These are phyloP conservation scores for Colletotrichum tanaceti DNA, from an alignment of 2,329 filamentous ascomycete genomes.

Conservation along the genomic window DNA sequence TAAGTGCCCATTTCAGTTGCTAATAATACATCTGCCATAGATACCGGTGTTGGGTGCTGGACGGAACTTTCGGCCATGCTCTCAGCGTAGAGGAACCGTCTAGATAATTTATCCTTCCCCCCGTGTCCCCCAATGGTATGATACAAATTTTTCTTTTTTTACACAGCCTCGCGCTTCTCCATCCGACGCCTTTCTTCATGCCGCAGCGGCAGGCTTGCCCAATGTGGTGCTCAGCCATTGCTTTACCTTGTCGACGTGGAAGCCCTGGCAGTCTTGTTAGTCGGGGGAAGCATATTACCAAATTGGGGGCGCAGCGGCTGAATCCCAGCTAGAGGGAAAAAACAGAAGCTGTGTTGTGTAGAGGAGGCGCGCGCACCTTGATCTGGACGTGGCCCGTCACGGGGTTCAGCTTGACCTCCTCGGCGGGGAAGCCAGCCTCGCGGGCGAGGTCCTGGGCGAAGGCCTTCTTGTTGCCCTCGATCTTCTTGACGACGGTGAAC, in stretches of 20 bases:
- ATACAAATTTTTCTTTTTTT: conserved; percentile 24
- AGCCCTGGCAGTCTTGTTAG: conserved; percentile 27
- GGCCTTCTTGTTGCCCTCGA: conserved; percentile 76
- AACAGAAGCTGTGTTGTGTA: too few species aligned
- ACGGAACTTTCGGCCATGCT: background rate
- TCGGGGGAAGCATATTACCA: too few species aligned
- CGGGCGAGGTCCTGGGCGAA: conserved; percentile 73
- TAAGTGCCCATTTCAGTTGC: background rate
- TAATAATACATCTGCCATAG: conserved; percentile 19
- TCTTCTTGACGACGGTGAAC: conserved; percentile 80
- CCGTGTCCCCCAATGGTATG: conserved; percentile 4
- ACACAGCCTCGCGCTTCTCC: conserved; percentile 6
- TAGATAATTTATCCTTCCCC: too few species aligned
- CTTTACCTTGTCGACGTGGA: conserved; percentile 31
- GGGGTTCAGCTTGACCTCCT: conserved; percentile 65
- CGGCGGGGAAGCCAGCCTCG: conserved; percentile 66
- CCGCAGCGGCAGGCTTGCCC: conserved; percentile 9
- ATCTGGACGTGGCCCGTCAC: conserved; percentile 80
- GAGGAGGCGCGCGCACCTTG: conserved; percentile 64
- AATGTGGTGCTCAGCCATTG: conserved; percentile 12
- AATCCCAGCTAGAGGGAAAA: background rate
- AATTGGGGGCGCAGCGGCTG: background rate
- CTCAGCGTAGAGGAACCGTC: background rate
- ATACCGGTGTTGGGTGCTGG: background rate
- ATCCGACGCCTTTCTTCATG: background rate